These are phyloP conservation scores for Brassica nigra DNA, from an alignment of 345 rosid genomes.

Conservation along the genomic window DNA sequence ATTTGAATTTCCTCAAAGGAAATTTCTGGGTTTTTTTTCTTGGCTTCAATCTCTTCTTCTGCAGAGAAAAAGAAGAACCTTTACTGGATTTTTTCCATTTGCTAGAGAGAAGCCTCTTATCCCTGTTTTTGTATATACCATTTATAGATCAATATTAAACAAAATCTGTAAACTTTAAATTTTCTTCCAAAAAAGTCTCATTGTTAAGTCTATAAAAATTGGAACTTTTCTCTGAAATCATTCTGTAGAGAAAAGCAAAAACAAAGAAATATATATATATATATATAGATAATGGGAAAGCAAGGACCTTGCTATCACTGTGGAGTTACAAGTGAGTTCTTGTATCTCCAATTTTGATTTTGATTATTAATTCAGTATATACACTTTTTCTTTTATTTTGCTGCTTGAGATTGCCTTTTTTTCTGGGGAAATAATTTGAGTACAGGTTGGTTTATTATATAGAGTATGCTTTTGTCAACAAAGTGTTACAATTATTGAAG, in stretches of 20 bases:
- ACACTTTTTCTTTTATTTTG: neutral
- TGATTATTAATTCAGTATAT: constrained; percentile 15
- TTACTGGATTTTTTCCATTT: constrained; percentile 47
- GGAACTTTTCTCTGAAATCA: constrained; percentile 34
- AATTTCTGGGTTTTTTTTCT: constrained; percentile 27
- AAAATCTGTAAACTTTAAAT: constrained; percentile 28
- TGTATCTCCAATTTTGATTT: constrained; percentile 49
- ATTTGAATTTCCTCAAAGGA: constrained; percentile 20
- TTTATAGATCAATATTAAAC: constrained; percentile 41
- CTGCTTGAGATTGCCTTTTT: constrained; percentile 21
- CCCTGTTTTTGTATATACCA: constrained; percentile 40
- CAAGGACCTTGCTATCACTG: constrained; percentile 98
- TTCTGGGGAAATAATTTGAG: constrained; percentile 28
- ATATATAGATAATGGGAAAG: constrained; percentile 65
- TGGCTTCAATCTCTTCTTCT: constrained; percentile 44
- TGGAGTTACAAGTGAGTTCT: constrained; percentile 98
- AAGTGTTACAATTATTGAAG: constrained; percentile 18
- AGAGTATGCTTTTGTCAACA: neutral
- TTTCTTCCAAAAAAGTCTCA: constrained; percentile 26
- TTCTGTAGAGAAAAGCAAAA: neutral
- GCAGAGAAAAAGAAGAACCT: constrained; percentile 22
- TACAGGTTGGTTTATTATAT: neutral
- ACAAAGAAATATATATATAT: constrained; percentile 38
- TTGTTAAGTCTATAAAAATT: constrained; percentile 24
- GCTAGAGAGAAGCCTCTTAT: constrained; percentile 37